These are phyloP conservation scores for Thelephora ganbajun DNA, from an alignment of 768 basidiomycete genomes.

Conservation along the genomic window DNA sequence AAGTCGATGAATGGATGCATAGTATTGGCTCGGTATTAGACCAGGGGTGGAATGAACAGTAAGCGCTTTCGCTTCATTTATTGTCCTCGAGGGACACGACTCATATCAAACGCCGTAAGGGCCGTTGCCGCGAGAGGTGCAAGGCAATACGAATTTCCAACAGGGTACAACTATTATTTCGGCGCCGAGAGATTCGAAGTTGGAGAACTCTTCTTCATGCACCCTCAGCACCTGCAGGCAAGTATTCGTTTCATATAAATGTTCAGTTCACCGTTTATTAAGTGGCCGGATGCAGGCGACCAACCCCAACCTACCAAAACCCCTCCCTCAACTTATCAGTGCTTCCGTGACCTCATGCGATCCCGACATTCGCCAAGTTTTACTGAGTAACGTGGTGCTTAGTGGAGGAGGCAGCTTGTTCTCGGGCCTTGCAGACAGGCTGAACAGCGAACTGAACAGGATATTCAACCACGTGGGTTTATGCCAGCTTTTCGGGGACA, in stretches of 20 bases:
- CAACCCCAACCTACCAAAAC: constrained; percentile 62
- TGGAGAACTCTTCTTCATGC: constrained; percentile 83
- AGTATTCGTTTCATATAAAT: constrained; percentile 2
- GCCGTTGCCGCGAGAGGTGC: constrained; percentile 39
- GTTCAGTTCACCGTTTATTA: background rate
- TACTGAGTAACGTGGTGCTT: constrained; percentile 87
- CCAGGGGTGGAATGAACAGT: constrained; percentile 85
- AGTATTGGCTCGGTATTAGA: constrained; percentile 76
- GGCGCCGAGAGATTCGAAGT: constrained; percentile 69
- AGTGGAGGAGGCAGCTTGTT: constrained; percentile 90
- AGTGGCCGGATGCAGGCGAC: constrained; percentile 19
- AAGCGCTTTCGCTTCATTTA: constrained; percentile 13
- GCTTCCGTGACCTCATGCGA: constrained; percentile 78
- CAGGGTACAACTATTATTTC: constrained; percentile 79
- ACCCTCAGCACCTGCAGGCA: constrained; percentile 27
- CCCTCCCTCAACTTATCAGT: constrained; percentile 60
- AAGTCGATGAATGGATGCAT: constrained; percentile 93
- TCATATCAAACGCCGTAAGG: constrained; percentile 21
- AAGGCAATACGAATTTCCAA: constrained; percentile 88
- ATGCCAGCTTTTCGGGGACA: background rate
- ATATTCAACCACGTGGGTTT: constrained; percentile 65
- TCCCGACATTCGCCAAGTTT: constrained; percentile 78
- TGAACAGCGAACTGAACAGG: constrained; percentile 60
- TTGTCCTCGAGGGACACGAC: background rate
- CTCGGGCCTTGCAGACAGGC: constrained; percentile 72